Evolutionary conservation across 78 protist genomes (phyloP), one percentile per base, ranked within the genome.

Genomic region (Guillardia theta): DNA sequence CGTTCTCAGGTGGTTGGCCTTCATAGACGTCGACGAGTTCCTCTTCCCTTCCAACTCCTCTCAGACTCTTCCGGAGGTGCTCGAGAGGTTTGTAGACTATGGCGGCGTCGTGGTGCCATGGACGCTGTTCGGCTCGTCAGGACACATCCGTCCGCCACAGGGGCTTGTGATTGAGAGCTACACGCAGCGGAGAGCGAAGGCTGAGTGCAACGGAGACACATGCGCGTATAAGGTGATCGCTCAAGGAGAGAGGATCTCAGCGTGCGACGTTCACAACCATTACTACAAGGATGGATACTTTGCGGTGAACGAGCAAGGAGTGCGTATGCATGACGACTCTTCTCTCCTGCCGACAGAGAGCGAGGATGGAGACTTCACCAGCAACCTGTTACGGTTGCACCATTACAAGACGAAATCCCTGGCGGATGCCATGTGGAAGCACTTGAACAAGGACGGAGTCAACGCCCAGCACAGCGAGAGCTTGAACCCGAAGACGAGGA

Each of bases 1-100:
- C n/a, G n/a, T n/a, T n/a, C n/a, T n/a, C n/a, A n/a, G n/a, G 30
- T 78, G 90, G 90, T 50, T 78, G 50, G 90, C 90, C 44, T 78
- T 78, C 39, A n/a, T 78, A 45, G 90, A 78, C 90, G 21, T 78
- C 9, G 90, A 78, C 50, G 90, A 78, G 24, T 78, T 78, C 24
- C 90, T 78, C 33, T 18, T 43, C 9, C 45, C 90, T 70, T 36
- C 41, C 45, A 70, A 70, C 83, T 24, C 27, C 33, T 70, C 83
- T 1, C 83, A 36, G 83, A 24, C 36, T 70, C 36, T 70, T 43
- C 83, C 83, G 15, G 83, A 70, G 46, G 22, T 70, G n/a, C 41
- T 70, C 83, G 21, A 24, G 21, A 33, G 41, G 36, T 70, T 33
- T 43, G 45, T 36, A 2, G 83, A 24, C 22, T 12, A 36, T 15